Evolutionary conservation across 2,329 filamentous ascomycete genomes (phyloP).

Genomic region (Aspergillus pseudoviridinutans): DNA sequence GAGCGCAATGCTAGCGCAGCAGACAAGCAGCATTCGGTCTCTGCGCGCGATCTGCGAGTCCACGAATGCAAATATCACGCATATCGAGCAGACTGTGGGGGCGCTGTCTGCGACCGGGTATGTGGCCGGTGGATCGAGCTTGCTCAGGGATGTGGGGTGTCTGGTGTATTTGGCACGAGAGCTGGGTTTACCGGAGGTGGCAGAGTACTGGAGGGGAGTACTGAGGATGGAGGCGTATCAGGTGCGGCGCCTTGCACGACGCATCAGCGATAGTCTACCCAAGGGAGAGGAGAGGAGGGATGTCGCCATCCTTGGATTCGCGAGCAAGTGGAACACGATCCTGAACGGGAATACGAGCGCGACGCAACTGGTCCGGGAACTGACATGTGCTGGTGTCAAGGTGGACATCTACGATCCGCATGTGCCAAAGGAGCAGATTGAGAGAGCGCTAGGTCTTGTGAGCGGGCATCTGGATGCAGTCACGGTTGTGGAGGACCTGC

Average conservation of each 20-base stretch:
- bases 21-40: slow-evolving; percentile 10
- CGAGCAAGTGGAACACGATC: background rate
- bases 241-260: background rate
- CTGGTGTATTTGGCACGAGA: slow-evolving; percentile 15
- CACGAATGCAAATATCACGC: slow-evolving; percentile 10
- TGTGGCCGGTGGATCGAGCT: slow-evolving; percentile 1
- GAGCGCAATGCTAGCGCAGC: slow-evolving; percentile 14
- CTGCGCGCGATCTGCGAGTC: slow-evolving; percentile 11
- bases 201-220: slow-evolving; percentile 15
- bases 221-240: slow-evolving; percentile 13
- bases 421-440: background rate
- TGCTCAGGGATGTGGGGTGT: slow-evolving; percentile 12
- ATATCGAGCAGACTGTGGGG: slow-evolving; percentile 11
- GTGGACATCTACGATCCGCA: slow-evolving; percentile 6
- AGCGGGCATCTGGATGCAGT: slow-evolving; percentile 4
- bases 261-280: background rate
- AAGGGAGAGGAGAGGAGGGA: background rate
- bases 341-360: background rate
- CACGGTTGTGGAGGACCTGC: slow-evolving; percentile 4
- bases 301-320: slow-evolving; percentile 8
- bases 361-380: slow-evolving; percentile 1
- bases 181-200: slow-evolving; percentile 14
- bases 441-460: background rate
- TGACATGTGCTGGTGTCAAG: slow-evolving; percentile 4
- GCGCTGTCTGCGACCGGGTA: slow-evolving; percentile 1